Evolutionary conservation across 2,329 filamentous ascomycete species (phyloP).

Genomic region (Aureobasidium leucospermi): DNA sequence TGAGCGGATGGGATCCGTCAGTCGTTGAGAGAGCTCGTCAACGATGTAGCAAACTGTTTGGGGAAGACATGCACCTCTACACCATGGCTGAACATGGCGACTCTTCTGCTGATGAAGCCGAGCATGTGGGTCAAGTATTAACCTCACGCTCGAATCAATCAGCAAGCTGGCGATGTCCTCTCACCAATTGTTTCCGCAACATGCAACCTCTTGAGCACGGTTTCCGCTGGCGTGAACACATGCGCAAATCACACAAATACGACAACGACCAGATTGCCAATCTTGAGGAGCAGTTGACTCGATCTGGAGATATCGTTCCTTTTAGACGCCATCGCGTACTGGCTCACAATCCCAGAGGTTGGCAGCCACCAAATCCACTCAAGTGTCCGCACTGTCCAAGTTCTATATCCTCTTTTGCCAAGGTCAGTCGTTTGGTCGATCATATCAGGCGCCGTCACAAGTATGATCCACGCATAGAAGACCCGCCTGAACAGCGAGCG

Average conservation of each 20-base stretch:
- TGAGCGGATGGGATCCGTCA: slow-evolving; percentile 60
- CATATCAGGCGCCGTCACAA: slow-evolving; percentile 43
- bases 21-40: slow-evolving; percentile 63
- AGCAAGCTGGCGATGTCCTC: slow-evolving; percentile 20
- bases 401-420: slow-evolving; percentile 35
- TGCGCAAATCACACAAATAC: slow-evolving; percentile 25
- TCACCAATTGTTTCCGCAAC: slow-evolving; percentile 22
- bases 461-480: slow-evolving; percentile 28
- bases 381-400: slow-evolving; percentile 31
- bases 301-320: neutral
- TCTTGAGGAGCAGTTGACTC: slow-evolving; percentile 5
- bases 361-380: slow-evolving; percentile 18
- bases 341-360: slow-evolving; percentile 13
- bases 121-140: neutral
- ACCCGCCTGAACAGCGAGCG: neutral
- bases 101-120: slow-evolving; percentile 14
- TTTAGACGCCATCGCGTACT: neutral
- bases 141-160: neutral
- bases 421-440: slow-evolving; percentile 24
- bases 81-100: slow-evolving; percentile 42
- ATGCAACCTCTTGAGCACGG: slow-evolving; percentile 19
- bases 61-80: slow-evolving; percentile 60
- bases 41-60: slow-evolving; percentile 70
- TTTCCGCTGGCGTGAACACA: slow-evolving; percentile 28
- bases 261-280: slow-evolving; percentile 12